phyloP scores from a whole-genome alignment of 2,329 filamentous ascomycete genomes.

The Cercospora janseana region DNA sequence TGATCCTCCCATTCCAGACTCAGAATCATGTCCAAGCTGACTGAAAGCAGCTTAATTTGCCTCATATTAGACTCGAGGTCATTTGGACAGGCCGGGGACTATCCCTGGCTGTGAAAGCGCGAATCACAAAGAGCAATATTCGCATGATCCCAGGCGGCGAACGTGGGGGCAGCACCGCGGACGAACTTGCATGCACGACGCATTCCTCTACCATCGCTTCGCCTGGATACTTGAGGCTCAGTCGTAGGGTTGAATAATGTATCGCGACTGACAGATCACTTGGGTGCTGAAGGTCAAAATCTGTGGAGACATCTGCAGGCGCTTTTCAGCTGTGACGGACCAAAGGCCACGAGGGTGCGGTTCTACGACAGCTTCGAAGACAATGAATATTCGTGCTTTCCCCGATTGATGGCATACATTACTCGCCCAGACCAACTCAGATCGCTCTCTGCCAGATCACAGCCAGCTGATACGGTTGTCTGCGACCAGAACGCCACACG shows the following conservation, averaged over 20 bases:
- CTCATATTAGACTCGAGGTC: constrained; percentile 13
- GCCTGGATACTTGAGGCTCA: constrained; percentile 5
- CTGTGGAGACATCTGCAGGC: constrained; percentile 5
- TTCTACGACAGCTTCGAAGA: constrained; percentile 10
- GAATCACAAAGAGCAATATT: not conserved
- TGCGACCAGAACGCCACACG: constrained; percentile 5
- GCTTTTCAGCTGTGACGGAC: not conserved
- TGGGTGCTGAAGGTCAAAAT: constrained; percentile 2
- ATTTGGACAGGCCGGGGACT: constrained; percentile 6
- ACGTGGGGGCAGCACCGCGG: not conserved
- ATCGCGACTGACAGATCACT: not conserved
- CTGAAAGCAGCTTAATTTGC: constrained; percentile 15
- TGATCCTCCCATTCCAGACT: too few species aligned
- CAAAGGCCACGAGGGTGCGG: constrained; percentile 13
- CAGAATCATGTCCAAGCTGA: too few species aligned
- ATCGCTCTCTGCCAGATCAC: constrained; percentile 18
- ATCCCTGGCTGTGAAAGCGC: constrained; percentile 3
- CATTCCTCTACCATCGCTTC: not conserved
- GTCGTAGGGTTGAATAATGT: constrained; percentile 15
- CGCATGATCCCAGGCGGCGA: constrained; percentile 3
- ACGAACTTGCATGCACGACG: constrained; percentile 10
- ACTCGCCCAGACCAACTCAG: constrained; percentile 10
- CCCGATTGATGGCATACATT: constrained; percentile 17
- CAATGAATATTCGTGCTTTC: not conserved
- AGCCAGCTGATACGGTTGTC: constrained; percentile 14